phyloP scores from a whole-genome alignment of 345 rosid species.

The Syzygium jambos region DNA sequence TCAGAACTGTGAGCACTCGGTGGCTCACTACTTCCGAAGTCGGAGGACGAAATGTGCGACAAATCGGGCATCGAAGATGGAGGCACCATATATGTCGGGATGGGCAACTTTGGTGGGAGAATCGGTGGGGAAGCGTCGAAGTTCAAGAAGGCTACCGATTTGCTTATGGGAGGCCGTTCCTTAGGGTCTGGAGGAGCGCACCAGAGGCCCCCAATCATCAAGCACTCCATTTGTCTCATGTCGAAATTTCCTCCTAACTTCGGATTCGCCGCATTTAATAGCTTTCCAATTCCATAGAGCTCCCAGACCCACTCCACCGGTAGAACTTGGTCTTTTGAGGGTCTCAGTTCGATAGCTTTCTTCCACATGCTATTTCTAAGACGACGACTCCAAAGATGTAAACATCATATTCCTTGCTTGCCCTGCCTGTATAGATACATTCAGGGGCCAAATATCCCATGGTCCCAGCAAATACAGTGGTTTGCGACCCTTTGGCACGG shows the following conservation, averaged over 20 bases:
- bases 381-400: conserved; percentile 19
- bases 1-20: neutral
- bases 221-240: neutral
- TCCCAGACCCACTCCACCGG: conserved; percentile 16
- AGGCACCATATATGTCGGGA: neutral
- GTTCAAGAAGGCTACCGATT: neutral
- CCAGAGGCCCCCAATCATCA: neutral
- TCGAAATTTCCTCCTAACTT: neutral
- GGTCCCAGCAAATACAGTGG: conserved; percentile 17
- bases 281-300: neutral
- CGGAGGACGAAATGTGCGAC: neutral
- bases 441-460: conserved; percentile 20
- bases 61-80: neutral
- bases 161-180: conserved; percentile 8
- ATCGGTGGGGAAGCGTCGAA: conserved; percentile 1
- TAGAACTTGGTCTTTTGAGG: neutral
- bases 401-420: conserved; percentile 11
- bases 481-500: conserved; percentile 8
- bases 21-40: neutral
- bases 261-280: neutral
- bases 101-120: conserved; percentile 4
- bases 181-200: neutral
- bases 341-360: neutral
- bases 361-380: conserved; percentile 16
- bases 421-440: neutral